These are phyloP conservation scores for Podila epicladia DNA, from an alignment of 192 early-diverging fungal species.

Conservation along the genomic window DNA sequence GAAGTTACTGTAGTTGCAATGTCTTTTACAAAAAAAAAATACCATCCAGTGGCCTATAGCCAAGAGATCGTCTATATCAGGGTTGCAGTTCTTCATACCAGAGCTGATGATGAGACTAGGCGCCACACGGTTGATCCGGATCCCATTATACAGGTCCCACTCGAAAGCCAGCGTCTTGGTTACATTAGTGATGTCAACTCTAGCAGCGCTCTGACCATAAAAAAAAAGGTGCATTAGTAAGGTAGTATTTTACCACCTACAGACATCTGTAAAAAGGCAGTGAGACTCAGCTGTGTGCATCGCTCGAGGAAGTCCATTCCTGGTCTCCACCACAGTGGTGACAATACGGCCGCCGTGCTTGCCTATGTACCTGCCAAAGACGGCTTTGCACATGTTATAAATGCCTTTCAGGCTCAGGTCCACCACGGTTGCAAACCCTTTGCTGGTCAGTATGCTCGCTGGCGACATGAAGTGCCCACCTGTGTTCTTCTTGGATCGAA, in stretches of 20 bases:
- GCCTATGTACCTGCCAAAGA: constrained; percentile 27
- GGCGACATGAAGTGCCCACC: constrained; percentile 28
- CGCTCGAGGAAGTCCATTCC: constrained; percentile 22
- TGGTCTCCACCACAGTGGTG: constrained; percentile 15
- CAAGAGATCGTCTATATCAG: constrained; percentile 8
- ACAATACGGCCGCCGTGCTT: constrained; percentile 32
- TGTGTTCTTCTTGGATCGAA: constrained; percentile 8
- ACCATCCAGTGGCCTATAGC: constrained; percentile 14
- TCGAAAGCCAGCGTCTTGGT: constrained; percentile 32
- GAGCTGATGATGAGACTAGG: constrained; percentile 26
- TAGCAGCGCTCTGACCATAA: constrained; percentile 4
- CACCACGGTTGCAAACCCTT: constrained; percentile 13
- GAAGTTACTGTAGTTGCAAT: no score
- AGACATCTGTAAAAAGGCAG: not conserved
- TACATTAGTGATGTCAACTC: constrained; percentile 27
- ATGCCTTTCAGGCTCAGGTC: constrained; percentile 27
- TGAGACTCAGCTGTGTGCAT: constrained; percentile 9
- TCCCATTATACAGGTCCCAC: constrained; percentile 29
- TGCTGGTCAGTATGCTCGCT: constrained; percentile 8
- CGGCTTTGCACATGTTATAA: constrained; percentile 17
- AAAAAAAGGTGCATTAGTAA: not conserved
- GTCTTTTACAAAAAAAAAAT: no score
- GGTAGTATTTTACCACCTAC: no score
- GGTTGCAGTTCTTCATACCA: constrained; percentile 29
- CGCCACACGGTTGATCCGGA: constrained; percentile 26